A percentile compares a stretch with the other conserved stretches of the same genome.
phyloP scores from a whole-genome alignment of 495 filamentous ascomycete species.

The Corynascus novoguineensis region DNA sequence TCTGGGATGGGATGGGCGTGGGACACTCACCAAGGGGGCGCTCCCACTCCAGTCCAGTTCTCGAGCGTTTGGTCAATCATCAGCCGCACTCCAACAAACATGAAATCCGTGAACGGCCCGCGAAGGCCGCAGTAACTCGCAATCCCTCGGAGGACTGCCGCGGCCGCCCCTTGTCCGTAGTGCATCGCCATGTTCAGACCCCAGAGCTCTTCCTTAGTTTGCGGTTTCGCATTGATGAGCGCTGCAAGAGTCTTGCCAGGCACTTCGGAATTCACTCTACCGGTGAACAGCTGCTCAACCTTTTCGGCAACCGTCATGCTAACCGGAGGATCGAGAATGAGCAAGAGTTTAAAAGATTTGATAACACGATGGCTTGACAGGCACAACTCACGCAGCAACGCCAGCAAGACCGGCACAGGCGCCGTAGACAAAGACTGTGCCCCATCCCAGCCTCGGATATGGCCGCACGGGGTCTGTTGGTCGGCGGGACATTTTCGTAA shows the following conservation, averaged over 20 bases:
- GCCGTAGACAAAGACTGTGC: conserved; percentile 9
- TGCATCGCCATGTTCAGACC: conserved; percentile 22
- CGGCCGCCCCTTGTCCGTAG: conserved; percentile 22
- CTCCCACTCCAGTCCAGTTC: not conserved
- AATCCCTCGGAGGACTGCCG: conserved; percentile 18
- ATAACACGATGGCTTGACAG: conserved; percentile 1
- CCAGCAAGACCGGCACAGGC: conserved; percentile 12
- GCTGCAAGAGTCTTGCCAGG: conserved; percentile 12
- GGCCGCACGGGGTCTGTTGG: conserved; percentile 5
- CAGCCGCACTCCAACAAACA: conserved; percentile 28
- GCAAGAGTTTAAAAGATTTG: conserved; percentile 20
- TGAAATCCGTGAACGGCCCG: conserved; percentile 31
- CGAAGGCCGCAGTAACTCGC: conserved; percentile 30
- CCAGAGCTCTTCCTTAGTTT: conserved; percentile 7
- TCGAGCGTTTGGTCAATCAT: conserved; percentile 27
- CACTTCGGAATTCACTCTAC: conserved; percentile 12
- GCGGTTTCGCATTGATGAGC: conserved; percentile 1
- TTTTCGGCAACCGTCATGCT: conserved; percentile 18
- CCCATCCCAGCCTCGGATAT: not conserved
- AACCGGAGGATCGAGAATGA: no score
- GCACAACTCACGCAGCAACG: conserved; percentile 12
- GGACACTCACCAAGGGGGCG: not conserved
- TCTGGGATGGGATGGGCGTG: not conserved
- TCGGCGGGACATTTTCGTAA: conserved; percentile 5
- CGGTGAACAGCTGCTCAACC: conserved; percentile 15